phyloP scores from a whole-genome alignment of 2,329 filamentous ascomycete species.

The Colletotrichum navitas region DNA sequence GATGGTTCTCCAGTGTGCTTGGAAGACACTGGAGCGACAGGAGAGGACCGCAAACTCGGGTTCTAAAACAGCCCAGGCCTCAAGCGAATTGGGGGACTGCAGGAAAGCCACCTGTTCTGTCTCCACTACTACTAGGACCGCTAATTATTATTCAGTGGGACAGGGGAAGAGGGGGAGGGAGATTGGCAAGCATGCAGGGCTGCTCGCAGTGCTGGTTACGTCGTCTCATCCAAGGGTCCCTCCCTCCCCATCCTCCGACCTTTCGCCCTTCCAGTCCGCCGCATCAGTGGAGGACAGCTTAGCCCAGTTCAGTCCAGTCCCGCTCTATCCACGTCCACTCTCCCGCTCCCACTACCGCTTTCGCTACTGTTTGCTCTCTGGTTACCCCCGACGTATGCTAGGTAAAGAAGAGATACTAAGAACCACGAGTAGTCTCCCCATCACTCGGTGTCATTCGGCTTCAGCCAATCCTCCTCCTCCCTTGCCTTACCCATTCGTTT shows the following conservation, averaged over 20 bases:
- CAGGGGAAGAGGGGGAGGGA: conserved; percentile 2
- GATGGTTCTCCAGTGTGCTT: neutral
- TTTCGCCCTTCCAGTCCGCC: conserved; percentile 1
- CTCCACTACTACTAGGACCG: conserved; percentile 23
- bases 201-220: conserved; percentile 23
- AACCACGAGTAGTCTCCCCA: conserved; percentile 5
- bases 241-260: conserved; percentile 1
- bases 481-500: conserved; percentile 22
- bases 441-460: conserved; percentile 11
- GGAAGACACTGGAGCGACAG: neutral
- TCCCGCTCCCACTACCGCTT: conserved; percentile 14
- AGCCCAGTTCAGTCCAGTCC: conserved; percentile 11
- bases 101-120: conserved; percentile 23
- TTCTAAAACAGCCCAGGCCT: conserved; percentile 27
- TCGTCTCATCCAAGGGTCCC: conserved; percentile 33
- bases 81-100: conserved; percentile 28
- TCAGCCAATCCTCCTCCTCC: neutral
- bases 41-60: conserved; percentile 22
- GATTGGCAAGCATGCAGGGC: neutral
- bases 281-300: conserved; percentile 4
- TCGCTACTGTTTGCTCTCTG: conserved; percentile 11
- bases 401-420: conserved; percentile 17
- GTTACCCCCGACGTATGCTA: neutral
- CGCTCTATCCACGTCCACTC: conserved; percentile 7
- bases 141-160: conserved; percentile 35